Evolutionary conservation across 495 filamentous ascomycete species (phyloP), one percentile per base, ranked within the genome.

Genomic region (Aspergillus sclerotioniger): DNA sequence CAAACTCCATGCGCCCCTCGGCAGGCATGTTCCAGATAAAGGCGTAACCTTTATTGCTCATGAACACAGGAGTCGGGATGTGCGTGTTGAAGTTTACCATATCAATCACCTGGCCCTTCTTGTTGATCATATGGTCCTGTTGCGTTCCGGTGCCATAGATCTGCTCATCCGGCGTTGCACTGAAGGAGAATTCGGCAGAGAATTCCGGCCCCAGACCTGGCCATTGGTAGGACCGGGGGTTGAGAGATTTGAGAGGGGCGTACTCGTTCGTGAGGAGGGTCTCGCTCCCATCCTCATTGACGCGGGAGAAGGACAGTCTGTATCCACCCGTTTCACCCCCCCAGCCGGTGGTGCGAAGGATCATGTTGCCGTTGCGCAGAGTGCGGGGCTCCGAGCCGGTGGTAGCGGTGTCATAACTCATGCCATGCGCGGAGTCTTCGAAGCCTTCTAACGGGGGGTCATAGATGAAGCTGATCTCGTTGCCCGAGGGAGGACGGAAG

Each of bases 131-230:
- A 32, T 70, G 64, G 17, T 70, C 67, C 31, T 70, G 64, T 49
- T 70, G 67, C n/a, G 64, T 70, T 1, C 67, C 67, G 0, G 67
- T 70, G 35, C 67, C 67, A 51, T 70, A 70, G 39, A 70, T 59
- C 39, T 67, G 67, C 54, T 70, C 67, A 19, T 70, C 61, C 0
- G 67, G 62, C 2, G 67, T 67, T 2, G 67, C 62, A 41, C 62
- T 65, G 57, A 70, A 70, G n/a, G 64, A 67, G 37, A 67, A 70
- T 20, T 67, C 64, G 10, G 67, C 64, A 13, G 47, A 25, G 37
- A 70, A 70, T 28, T 70, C 67, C 15, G 62, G 62, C 2, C 67
- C 67, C 0, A 60, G 60, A n/a, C 64, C 64, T 1, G 37, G 59
- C 65, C 65, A 70, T 0, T 57, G 63, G 41, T 70, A 70, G 45